Evolutionary conservation across 805 yeast genomes (phyloP).

Genomic region (Priceomyces fermenticarens): DNA sequence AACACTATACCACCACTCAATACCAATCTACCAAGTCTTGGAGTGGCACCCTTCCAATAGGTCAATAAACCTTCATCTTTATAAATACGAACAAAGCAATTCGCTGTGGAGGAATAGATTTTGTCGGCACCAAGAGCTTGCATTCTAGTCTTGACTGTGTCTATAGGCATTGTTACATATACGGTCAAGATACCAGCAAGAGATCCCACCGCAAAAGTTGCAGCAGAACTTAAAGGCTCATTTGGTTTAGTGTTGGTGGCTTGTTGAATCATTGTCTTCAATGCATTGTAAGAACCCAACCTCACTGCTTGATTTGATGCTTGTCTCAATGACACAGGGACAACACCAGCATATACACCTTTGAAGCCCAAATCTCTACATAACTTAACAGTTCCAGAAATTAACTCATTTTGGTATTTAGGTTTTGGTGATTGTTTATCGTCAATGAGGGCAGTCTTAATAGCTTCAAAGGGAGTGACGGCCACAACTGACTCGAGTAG

Average conservation of each 20-base stretch:
- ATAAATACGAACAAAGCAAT: conserved; percentile 79
- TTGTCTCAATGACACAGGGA: conserved; percentile 93
- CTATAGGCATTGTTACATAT: conserved; percentile 92
- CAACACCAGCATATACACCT: conserved; percentile 84
- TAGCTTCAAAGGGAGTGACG: conserved; percentile 95
- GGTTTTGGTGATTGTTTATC: conserved; percentile 79
- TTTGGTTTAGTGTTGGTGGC: conserved; percentile 62
- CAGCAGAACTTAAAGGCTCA: conserved; percentile 70
- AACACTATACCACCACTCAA: conserved; percentile 97
- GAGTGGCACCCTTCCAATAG: conserved; percentile 98
- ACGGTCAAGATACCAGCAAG: conserved; percentile 88
- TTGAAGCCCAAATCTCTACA: conserved; percentile 74
- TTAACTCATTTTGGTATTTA: conserved; percentile 63
- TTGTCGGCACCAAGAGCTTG: conserved; percentile 81
- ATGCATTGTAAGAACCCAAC: conserved; percentile 86
- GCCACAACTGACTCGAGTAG: conserved; percentile 87
- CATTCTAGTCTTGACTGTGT: conserved; percentile 95
- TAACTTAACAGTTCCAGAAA: conserved; percentile 62
- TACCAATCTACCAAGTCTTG: conserved; percentile 86
- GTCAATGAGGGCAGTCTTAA: conserved; percentile 92
- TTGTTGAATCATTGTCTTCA: conserved; percentile 75
- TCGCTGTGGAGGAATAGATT: conserved; percentile 67
- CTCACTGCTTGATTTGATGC: conserved; percentile 96
- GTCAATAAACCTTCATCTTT: conserved; percentile 86
- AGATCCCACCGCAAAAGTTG: conserved; percentile 88